phyloP scores from a whole-genome alignment of 306 rosid species.

The Benincasa hispida region DNA sequence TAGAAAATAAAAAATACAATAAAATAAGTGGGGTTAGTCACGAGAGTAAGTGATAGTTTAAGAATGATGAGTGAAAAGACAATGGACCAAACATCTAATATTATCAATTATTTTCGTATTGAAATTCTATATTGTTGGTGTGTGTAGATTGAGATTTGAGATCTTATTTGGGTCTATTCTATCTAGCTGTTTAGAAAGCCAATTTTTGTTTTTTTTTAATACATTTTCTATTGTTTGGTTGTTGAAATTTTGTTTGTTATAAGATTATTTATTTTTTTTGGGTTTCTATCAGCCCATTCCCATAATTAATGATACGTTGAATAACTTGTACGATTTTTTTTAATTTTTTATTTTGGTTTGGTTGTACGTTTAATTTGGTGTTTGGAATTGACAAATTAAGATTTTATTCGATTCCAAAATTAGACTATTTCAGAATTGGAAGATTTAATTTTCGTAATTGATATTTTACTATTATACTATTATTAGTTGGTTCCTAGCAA shows the following conservation, averaged over 20 bases:
- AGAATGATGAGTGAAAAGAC: not conserved
- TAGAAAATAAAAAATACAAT: no score
- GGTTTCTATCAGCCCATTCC: not conserved
- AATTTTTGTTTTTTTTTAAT: not conserved
- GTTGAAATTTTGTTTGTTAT: not conserved
- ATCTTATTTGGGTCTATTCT: not conserved
- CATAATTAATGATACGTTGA: not conserved
- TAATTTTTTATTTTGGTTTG: not conserved
- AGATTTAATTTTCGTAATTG: not conserved
- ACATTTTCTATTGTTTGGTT: not conserved
- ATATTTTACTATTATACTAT: not conserved
- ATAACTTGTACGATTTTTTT: not conserved
- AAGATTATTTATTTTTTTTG: not conserved
- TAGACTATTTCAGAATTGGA: not conserved
- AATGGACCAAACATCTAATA: not conserved
- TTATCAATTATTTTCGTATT: no score
- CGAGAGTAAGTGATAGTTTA: no score
- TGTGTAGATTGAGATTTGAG: not conserved
- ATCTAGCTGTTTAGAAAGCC: not conserved
- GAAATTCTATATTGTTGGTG: not conserved
- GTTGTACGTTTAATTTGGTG: not conserved
- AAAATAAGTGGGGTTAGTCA: no score
- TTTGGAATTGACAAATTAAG: not conserved
- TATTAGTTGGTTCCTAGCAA: not conserved
- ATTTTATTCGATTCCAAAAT: no score